These are phyloP conservation scores for Dipteronia dyeriana DNA, from an alignment of 345 rosid species.

Conservation along the genomic window DNA sequence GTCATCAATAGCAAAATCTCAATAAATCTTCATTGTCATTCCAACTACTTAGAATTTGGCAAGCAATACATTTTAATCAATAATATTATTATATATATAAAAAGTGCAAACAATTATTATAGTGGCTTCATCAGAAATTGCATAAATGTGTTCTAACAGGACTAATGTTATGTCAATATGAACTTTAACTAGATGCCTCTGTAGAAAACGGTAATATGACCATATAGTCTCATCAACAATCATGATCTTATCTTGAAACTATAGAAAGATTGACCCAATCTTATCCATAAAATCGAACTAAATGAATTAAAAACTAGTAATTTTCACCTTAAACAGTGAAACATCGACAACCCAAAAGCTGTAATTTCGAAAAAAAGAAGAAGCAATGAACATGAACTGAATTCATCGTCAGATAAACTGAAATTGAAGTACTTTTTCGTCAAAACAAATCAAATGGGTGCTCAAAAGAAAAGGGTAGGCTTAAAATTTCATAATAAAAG, in stretches of 20 bases:
- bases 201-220: background rate
- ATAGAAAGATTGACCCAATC: background rate
- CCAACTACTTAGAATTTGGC: constrained; percentile 7
- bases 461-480: constrained; percentile 1
- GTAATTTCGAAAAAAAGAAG: background rate
- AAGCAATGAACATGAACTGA: background rate
- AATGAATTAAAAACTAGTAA: background rate
- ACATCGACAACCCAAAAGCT: background rate
- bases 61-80: background rate
- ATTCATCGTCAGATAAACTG: constrained; percentile 13
- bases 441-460: background rate
- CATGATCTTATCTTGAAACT: background rate
- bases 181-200: background rate
- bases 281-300: background rate
- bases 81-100: background rate
- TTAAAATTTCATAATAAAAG: constrained; percentile 13
- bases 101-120: background rate
- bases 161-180: background rate
- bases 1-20: constrained; percentile 21
- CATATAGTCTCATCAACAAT: background rate
- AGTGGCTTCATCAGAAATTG: constrained; percentile 2
- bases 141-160: background rate
- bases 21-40: constrained; percentile 20
- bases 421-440: constrained; percentile 1
- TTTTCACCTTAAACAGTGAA: constrained; percentile 6